A percentile compares a stretch with the other conserved stretches of the same genome.
phyloP scores from a whole-genome alignment of 768 basidiomycete species.

The Mrakia blollopis region DNA sequence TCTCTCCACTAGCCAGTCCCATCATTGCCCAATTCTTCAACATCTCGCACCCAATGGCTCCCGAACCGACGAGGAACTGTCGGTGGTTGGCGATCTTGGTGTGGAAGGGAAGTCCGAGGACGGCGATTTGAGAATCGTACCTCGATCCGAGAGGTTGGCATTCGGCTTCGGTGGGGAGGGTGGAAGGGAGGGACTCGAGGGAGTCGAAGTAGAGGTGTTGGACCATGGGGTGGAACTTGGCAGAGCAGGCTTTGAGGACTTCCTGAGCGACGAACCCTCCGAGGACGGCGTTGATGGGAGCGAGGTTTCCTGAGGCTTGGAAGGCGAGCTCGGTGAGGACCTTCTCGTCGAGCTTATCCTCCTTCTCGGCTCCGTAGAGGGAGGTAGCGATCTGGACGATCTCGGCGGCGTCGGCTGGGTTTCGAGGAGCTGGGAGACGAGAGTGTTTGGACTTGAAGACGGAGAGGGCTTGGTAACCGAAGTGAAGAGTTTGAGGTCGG shows the following conservation, averaged over 20 bases:
- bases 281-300: constrained; percentile 85
- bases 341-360: constrained; percentile 67
- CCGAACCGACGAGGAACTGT: constrained; percentile 97
- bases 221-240: constrained; percentile 94
- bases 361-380: constrained; percentile 49
- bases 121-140: constrained; percentile 91
- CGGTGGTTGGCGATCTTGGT: constrained; percentile 80
- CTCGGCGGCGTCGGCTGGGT: constrained; percentile 66
- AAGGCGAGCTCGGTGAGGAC: constrained; percentile 76
- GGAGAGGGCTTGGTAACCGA: constrained; percentile 89
- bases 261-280: constrained; percentile 99
- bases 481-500: constrained; percentile 81
- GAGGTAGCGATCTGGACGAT: constrained; percentile 75
- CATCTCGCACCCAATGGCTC: constrained; percentile 99
- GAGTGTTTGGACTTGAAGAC: constrained; percentile 60
- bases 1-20: constrained; percentile 74
- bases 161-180: constrained; percentile 72
- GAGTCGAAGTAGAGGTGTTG: constrained; percentile 98
- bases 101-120: constrained; percentile 91
- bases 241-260: constrained; percentile 90
- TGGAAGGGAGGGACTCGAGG: constrained; percentile 79
- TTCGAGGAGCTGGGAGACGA: constrained; percentile 74
- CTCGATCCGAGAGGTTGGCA: constrained; percentile 74
- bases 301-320: constrained; percentile 83
- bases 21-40: constrained; percentile 99